Conservation (phyloP, 2,329 filamentous ascomycete species). For the Colletotrichum godetiae region DNA sequence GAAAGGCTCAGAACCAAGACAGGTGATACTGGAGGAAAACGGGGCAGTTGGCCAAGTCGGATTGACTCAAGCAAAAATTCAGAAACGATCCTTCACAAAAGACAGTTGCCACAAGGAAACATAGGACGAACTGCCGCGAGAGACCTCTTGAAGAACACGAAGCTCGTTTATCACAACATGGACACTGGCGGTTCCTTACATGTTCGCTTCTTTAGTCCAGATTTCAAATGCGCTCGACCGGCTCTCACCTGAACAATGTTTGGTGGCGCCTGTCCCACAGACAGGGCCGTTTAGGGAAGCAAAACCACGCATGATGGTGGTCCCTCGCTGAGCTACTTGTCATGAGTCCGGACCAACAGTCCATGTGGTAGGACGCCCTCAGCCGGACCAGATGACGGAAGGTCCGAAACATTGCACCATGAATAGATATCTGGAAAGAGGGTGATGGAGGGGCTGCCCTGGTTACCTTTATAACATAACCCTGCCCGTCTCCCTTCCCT, state of each 20-base stretch:
- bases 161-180: background rate
- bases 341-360: background rate
- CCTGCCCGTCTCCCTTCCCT: background rate
- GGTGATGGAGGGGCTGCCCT: background rate
- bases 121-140: background rate
- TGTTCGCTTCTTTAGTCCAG: background rate
- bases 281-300: background rate
- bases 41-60: background rate
- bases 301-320: background rate
- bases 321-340: background rate
- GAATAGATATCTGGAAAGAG: background rate
- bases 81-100: background rate
- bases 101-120: background rate
- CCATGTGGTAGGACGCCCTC: background rate
- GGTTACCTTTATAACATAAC: background rate
- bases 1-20: background rate
- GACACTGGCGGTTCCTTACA: background rate
- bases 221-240: background rate
- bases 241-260: background rate
- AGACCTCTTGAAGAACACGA: background rate
- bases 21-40: background rate
- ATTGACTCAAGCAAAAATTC: background rate
- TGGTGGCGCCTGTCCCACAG: background rate
- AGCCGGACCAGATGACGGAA: background rate
- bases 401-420: background rate